Base-by-base conservation (phyloP, 2,329 filamentous ascomycete species). In the Colletotrichum sp. region DNA sequence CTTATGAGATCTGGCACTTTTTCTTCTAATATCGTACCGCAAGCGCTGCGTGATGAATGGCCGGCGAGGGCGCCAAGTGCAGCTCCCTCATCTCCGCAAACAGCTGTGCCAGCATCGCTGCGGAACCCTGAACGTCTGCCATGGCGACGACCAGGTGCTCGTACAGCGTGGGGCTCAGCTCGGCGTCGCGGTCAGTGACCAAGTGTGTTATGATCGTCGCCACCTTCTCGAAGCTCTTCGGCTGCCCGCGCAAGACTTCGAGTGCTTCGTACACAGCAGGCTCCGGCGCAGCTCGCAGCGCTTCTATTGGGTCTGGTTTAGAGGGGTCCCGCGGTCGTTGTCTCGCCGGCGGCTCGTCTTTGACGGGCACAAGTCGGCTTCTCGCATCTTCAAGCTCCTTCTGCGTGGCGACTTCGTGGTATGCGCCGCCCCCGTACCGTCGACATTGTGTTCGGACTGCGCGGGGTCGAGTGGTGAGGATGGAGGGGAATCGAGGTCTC, bases 71-170 rank as follows among this genome's bases (percentile, higher is more conserved):
- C 57, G 90, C 85, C 60, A 98, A 87, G 0, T 87, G 89, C 57
- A 89, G 86, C 2, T 85, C 82, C 59, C 89, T 87, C 92, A 98
- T 95, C 80, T 98, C 95, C 26, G 90, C 85, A 28, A 98, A 85
- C n/a, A 98, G 86, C 24, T 85, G 86, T 39, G 81, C 84, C 16
- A 96, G 90, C 63, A 91, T 90, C 32, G 88, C 88, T 4, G 93
- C 92, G 7, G 94, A 95, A 10, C 96, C 96, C 68, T 90, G 82
- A 1, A 90, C 87, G 81, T 93, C 90, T 34, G 91, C 88, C 84
- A 98, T 96, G 63, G 93, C 92, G 75, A 93, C 88, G 79, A 98
- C 92, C 68, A 98, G 85, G 16, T 93, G 92, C 79, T 95, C 92
- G 83, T 97, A 98, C 67, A 95, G 85, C 69, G 89, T 85, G 4